Percentiles rank a stretch among this genome's conserved stretches.
Conservation (phyloP, 768 basidiomycete species). For the Boletellus ananiceps region DNA sequence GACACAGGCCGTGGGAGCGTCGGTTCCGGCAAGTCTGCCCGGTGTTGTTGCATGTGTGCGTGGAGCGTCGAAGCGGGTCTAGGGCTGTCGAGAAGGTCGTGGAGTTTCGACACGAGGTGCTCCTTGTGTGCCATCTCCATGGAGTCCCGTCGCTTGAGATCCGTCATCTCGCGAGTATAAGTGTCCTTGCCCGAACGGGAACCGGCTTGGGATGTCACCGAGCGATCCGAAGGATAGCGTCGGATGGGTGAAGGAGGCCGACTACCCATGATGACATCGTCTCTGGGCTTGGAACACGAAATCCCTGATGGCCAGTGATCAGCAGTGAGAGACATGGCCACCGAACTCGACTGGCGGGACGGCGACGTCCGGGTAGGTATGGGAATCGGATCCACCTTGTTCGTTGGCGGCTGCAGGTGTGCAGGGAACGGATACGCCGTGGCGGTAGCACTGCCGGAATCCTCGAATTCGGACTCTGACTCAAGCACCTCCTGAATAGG, state of each 20-base stretch:
- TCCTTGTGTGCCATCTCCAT: slow-evolving; percentile 24
- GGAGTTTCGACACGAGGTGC: slow-evolving; percentile 37
- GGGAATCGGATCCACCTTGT: slow-evolving; percentile 25
- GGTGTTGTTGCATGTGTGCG: slow-evolving; percentile 30
- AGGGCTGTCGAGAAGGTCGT: slow-evolving; percentile 45
- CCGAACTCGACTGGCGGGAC: slow-evolving; percentile 24
- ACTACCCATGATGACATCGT: slow-evolving; percentile 28
- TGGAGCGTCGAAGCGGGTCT: slow-evolving; percentile 39
- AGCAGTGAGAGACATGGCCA: slow-evolving; percentile 26
- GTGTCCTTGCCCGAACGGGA: slow-evolving; percentile 16
- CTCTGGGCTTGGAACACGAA: slow-evolving; percentile 25
- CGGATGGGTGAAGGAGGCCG: slow-evolving; percentile 26
- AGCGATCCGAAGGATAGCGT: slow-evolving; percentile 24
- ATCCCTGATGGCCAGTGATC: slow-evolving; percentile 23
- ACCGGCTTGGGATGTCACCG: slow-evolving; percentile 5
- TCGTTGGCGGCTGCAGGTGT: slow-evolving; percentile 21
- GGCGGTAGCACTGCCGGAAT: slow-evolving; percentile 2
- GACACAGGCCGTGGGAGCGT: slow-evolving; percentile 18
- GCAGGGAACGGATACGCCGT: slow-evolving; percentile 23
- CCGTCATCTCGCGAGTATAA: slow-evolving; percentile 20
- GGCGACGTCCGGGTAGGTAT: slow-evolving; percentile 27
- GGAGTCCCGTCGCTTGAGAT: slow-evolving; percentile 20
- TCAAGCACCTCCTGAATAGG: slow-evolving; percentile 24
- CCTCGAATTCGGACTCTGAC: slow-evolving; percentile 25
- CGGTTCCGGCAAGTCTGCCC: slow-evolving; percentile 26